phyloP scores from a whole-genome alignment of 2,329 filamentous ascomycete genomes.

The Verticillium nubilum region DNA sequence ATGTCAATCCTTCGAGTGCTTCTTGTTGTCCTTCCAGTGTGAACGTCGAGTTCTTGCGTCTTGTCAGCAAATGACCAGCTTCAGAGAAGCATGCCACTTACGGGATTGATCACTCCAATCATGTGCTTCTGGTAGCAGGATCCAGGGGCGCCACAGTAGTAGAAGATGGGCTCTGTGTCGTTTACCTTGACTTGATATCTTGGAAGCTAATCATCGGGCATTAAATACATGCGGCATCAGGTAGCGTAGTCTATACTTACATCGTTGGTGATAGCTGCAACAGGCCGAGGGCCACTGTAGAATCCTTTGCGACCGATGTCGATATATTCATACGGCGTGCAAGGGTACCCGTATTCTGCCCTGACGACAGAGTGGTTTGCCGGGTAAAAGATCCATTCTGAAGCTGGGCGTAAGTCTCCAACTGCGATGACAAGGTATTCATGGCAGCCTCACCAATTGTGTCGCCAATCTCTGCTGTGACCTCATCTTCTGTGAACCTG shows the following conservation, averaged over 20 bases:
- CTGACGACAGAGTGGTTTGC: slow-evolving; percentile 59
- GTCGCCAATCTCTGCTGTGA: slow-evolving; percentile 37
- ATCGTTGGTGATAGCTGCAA: slow-evolving; percentile 39
- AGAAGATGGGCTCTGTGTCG: slow-evolving; percentile 59
- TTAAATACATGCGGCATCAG: slow-evolving; percentile 16
- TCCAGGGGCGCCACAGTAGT: slow-evolving; percentile 62
- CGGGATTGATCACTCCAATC: slow-evolving; percentile 71
- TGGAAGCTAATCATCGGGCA: slow-evolving; percentile 33
- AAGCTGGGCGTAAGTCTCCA: background rate
- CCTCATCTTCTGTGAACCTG: slow-evolving; percentile 23
- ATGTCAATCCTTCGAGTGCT: slow-evolving; percentile 40
- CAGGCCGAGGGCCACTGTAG: slow-evolving; percentile 43
- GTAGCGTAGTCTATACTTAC: slow-evolving; percentile 23
- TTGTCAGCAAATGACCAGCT: slow-evolving; percentile 5
- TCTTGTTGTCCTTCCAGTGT: slow-evolving; percentile 42
- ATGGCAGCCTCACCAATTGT: slow-evolving; percentile 32
- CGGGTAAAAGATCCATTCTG: slow-evolving; percentile 57
- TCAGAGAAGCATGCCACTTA: slow-evolving; percentile 17
- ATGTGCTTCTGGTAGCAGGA: slow-evolving; percentile 64
- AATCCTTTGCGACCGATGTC: slow-evolving; percentile 43
- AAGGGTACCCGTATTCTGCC: slow-evolving; percentile 54
- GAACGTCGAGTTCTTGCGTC: slow-evolving; percentile 34
- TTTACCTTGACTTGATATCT: slow-evolving; percentile 44
- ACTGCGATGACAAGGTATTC: background rate
- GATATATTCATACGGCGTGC: slow-evolving; percentile 55